These are phyloP conservation scores for Solanum sparsipilum DNA, from an alignment of 257 asterid species.

Conservation along the genomic window DNA sequence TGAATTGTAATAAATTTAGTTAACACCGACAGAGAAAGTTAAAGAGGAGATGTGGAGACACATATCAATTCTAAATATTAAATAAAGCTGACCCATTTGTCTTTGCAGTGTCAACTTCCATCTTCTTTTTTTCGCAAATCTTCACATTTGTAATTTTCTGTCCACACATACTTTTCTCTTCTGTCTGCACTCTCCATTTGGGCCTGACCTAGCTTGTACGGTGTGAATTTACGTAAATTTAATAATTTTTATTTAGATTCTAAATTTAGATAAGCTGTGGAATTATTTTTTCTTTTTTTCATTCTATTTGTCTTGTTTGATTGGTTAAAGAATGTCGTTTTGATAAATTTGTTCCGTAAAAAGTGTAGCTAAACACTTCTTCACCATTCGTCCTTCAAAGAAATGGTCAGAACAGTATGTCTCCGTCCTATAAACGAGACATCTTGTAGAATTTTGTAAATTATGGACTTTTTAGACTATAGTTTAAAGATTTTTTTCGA, in stretches of 20 bases:
- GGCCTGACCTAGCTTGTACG: not conserved
- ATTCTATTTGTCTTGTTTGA: too few relatives aligned
- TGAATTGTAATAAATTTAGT: not conserved
- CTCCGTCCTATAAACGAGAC: too few relatives aligned
- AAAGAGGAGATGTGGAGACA: not conserved
- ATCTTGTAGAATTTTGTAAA: not conserved
- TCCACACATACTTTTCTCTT: not conserved
- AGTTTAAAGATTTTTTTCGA: not conserved
- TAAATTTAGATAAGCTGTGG: accelerated
- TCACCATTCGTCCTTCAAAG: not conserved
- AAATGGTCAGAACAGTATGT: not conserved
- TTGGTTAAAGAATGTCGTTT: too few relatives aligned
- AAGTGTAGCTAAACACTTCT: accelerated
- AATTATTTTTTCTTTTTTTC: too few relatives aligned
- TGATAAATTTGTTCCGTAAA: accelerated
- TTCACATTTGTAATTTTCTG: not conserved
- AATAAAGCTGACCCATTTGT: not conserved
- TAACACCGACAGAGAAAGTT: not conserved
- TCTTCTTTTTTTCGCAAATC: not conserved
- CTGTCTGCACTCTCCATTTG: not conserved
- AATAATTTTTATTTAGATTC: not conserved
- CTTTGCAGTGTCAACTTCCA: not conserved
- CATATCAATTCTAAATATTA: not conserved
- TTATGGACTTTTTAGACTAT: not conserved
- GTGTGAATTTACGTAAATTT: not conserved